Percentiles rank a stretch among this genome's conserved stretches.
phyloP scores from a whole-genome alignment of 2,329 filamentous ascomycete genomes.

The Shiraia bambusicola region DNA sequence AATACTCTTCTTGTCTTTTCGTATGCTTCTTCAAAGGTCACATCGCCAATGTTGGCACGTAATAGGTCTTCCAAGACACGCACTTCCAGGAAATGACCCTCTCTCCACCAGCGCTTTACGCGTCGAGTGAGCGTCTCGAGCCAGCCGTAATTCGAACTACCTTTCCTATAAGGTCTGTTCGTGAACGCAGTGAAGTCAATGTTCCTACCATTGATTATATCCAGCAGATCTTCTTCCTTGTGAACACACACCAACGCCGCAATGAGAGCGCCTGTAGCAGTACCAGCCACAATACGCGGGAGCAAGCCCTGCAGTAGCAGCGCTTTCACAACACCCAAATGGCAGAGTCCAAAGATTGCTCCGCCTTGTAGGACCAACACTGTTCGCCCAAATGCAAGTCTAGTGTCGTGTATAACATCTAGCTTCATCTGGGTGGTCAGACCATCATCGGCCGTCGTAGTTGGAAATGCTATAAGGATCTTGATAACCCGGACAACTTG shows the following conservation, averaged over 20 bases:
- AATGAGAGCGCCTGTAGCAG: conserved; percentile 85
- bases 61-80: conserved; percentile 81
- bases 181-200: conserved; percentile 83
- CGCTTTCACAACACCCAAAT: conserved; percentile 87
- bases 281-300: conserved; percentile 88
- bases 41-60: conserved; percentile 78
- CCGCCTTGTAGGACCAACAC: conserved; percentile 86
- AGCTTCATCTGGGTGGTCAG: conserved; percentile 77
- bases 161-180: conserved; percentile 31
- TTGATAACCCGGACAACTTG: conserved; percentile 80
- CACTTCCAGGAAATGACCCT: conserved; percentile 83
- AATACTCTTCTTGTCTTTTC: conserved; percentile 79
- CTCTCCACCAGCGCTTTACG: conserved; percentile 66
- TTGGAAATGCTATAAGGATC: conserved; percentile 70
- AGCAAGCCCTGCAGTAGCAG: conserved; percentile 77
- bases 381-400: conserved; percentile 84
- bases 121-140: conserved; percentile 64
- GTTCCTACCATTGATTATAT: conserved; percentile 72
- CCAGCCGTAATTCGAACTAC: conserved; percentile 42
- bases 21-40: conserved; percentile 93
- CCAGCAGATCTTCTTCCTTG: conserved; percentile 79
- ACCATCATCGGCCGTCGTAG: conserved; percentile 50
- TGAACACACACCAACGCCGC: conserved; percentile 86
- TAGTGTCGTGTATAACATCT: conserved; percentile 81
- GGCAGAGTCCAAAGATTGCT: conserved; percentile 87